Evolutionary conservation across 2,329 filamentous ascomycete species (phyloP), one percentile per base, ranked within the genome.

Genomic region (Aspergillus sp.): DNA sequence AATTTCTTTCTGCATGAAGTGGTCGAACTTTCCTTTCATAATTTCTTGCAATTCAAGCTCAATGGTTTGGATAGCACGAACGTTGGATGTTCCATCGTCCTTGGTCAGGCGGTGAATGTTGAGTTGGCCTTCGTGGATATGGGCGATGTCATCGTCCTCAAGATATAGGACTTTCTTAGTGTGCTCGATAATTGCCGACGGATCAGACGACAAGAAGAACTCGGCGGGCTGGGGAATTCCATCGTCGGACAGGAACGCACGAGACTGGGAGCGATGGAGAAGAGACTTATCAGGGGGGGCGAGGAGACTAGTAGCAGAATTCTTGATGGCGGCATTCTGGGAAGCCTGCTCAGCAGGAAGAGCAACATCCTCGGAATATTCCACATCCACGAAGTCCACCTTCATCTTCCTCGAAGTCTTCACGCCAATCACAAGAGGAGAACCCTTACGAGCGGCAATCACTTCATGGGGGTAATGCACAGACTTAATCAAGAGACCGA

Each of bases 1-100:
- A 73, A 99, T 99, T 79, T 99, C 95, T 87, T 99, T 99, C 78
- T 99, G 95, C 95, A 99, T 99, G 84, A 97, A 99, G 82, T 99
- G 95, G 78, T 99, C 95, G 79, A 98, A 99, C 76, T 95, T 96
- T 79, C 95, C 95, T 89, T 99, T 99, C 95, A 99, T 99, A 80
- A 99, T 99, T 83, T 99, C 93, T 83, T 99, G 95, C 64, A 99
- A 89, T 84, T 99, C 92, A 51, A 99, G 90, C 84, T 99, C 95
- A 56, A 99, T 86, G 56, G 95, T 99, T 85, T 99, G 95, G 76
- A 99, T 99, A 70, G 90, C 91, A 76, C 95, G 93, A 68, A 98
- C 92, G 74, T 98, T 97, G 79, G 91, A 96, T 73, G 90, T 93
- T 67, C 93, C 93, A 75, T 98, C 93, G 68, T 93, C 90, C 87